phyloP scores from a whole-genome alignment of 2,329 filamentous ascomycete species.

The Hypoxylon sp. region DNA sequence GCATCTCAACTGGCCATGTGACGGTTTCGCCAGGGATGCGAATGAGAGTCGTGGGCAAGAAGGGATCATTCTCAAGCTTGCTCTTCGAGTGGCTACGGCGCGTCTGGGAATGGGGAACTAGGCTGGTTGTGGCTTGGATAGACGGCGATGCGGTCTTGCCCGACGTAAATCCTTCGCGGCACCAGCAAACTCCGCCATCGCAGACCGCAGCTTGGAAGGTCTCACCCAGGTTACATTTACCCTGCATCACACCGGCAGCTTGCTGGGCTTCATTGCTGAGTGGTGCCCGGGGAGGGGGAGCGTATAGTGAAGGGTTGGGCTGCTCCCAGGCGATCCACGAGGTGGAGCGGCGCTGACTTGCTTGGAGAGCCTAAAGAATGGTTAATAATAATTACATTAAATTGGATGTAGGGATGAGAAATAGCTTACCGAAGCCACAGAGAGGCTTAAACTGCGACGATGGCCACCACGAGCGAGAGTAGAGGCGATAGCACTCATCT shows the following conservation, averaged over 20 bases:
- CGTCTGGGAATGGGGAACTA: constrained; percentile 11
- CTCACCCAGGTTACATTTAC: constrained; percentile 19
- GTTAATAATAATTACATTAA: constrained; percentile 16
- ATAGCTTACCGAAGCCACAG: constrained; percentile 21
- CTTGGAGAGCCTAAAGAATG: constrained; percentile 7
- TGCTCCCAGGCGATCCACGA: constrained; percentile 52
- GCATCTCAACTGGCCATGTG: constrained; percentile 29
- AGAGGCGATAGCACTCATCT: constrained; percentile 37
- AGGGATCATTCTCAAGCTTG: not conserved
- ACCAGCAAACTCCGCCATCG: no score
- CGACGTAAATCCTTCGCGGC: constrained; percentile 34
- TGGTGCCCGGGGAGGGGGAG: constrained; percentile 3
- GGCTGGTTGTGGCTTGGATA: constrained; percentile 19
- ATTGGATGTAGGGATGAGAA: not conserved
- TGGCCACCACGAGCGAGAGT: constrained; percentile 10
- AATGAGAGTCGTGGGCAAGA: constrained; percentile 36
- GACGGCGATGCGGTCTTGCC: constrained; percentile 28
- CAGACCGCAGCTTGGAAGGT: no score
- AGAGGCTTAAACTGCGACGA: not conserved
- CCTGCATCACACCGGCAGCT: constrained; percentile 3
- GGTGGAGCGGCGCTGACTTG: constrained; percentile 27
- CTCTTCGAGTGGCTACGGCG: constrained; percentile 10
- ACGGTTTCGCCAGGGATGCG: constrained; percentile 27
- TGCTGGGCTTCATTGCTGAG: constrained; percentile 11
- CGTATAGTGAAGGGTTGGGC: constrained; percentile 48